phyloP scores from a whole-genome alignment of 2,329 filamentous ascomycete species.

The Arthrobotrys sphaeroides region DNA sequence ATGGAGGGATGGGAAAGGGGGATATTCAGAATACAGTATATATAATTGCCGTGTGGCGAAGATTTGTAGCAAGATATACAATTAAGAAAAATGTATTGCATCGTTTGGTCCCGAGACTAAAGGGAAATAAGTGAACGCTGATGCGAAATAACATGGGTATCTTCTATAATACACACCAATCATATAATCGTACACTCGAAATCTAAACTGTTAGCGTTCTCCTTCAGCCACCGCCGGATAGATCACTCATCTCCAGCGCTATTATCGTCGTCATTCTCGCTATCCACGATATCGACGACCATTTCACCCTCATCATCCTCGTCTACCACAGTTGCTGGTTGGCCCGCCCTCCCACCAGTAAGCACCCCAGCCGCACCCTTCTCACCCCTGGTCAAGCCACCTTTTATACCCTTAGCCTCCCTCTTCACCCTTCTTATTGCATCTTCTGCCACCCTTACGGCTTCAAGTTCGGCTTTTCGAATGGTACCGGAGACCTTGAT shows the following conservation, averaged over 20 bases:
- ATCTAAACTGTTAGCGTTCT: neutral
- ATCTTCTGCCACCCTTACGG: slow-evolving; percentile 66
- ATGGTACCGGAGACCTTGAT: slow-evolving; percentile 92
- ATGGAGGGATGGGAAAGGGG: neutral
- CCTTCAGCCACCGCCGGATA: neutral
- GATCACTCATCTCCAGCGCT: slow-evolving; percentile 3
- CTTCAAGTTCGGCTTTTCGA: slow-evolving; percentile 88
- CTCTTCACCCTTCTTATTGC: slow-evolving; percentile 34
- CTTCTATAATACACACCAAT: slow-evolving; percentile 24
- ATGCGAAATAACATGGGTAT: slow-evolving; percentile 17
- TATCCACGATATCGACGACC: slow-evolving; percentile 39
- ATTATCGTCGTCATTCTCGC: slow-evolving; percentile 38
- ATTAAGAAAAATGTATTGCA: too few species aligned
- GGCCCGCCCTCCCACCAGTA: neutral
- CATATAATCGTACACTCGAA: slow-evolving; percentile 13
- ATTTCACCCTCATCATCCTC: slow-evolving; percentile 22
- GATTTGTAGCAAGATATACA: neutral
- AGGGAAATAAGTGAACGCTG: too few species aligned
- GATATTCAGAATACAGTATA: neutral
- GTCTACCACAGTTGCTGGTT: neutral
- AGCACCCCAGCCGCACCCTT: slow-evolving; percentile 29
- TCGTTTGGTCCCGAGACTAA: too few species aligned
- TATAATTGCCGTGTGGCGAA: neutral
- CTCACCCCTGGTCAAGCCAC: neutral
- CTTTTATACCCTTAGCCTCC: neutral